Evolutionary conservation across 495 filamentous ascomycete species (phyloP), one percentile per base, ranked within the genome.

Genomic region (Bryoglossum gracile): DNA sequence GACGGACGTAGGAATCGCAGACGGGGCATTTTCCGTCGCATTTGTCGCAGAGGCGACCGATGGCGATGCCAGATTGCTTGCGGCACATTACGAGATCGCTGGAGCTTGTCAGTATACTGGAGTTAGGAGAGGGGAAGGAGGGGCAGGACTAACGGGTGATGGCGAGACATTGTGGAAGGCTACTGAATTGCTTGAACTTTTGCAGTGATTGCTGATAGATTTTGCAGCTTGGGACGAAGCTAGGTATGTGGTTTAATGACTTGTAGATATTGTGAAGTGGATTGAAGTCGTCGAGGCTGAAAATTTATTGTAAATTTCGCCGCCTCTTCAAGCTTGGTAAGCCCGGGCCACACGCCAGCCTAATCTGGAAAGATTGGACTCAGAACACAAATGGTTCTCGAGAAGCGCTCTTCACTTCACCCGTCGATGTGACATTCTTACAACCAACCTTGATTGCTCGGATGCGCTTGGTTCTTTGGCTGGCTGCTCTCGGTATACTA

Each of bases 31-130:
- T 99, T 70, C 92, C 92, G 71, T 99, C 92, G 73, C 92, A 99
- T 70, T 99, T 99, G 75, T 99, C 92, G 77, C 92, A 99, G 62
- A 99, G 85, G 21, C 92, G 89, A 62, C 94, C 92, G 81, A 97
- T 96, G 54, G 90, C 86, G 65, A 97, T 97, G 69, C 92, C 92
- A 51, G 94, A 73, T 65, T 95, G 90, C 74, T 97, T 97, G 71
- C 94, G 91, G 80, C 92, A 99, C 92, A 99, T 99, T 57, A 99
- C 92, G 52, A 99, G 82, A 74, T 99, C 92, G 65, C 84, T 87
- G 62, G 32, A 64, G 62, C 68, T 57, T 50, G 53, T 66, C 53
- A 65, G 57, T 23, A 59, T 72, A 61, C 57, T 58, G 34, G 13
- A 43, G 16, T 30, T 37, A 46, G 33, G 45, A 35, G 39, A 30